Evolutionary conservation across 1,284 basidiomycete genomes (phyloP).

Genomic region (Sporisorium reilianum): DNA sequence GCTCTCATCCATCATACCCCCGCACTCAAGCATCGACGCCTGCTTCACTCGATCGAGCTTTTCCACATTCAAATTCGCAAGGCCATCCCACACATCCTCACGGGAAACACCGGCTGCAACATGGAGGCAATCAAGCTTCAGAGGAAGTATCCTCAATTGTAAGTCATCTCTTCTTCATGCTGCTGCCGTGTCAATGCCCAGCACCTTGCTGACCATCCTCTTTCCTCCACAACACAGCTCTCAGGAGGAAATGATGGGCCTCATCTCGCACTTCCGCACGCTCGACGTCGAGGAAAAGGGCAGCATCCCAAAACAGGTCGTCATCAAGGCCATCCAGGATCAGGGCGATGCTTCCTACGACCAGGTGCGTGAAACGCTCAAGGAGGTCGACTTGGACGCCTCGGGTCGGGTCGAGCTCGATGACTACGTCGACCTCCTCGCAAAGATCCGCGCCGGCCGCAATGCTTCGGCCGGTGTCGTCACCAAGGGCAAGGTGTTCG

Average conservation of each 20-base stretch:
- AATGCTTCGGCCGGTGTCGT: constrained; percentile 70
- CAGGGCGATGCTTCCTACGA: constrained; percentile 63
- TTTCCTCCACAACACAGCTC: constrained; percentile 43
- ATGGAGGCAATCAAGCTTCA: constrained; percentile 89
- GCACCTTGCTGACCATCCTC: neutral
- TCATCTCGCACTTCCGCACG: constrained; percentile 62
- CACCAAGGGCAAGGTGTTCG: constrained; percentile 85
- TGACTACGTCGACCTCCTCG: constrained; percentile 95
- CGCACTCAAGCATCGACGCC: neutral
- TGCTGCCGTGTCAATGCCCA: too few relatives aligned
- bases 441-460: constrained; percentile 76
- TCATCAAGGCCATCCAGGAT: constrained; percentile 65
- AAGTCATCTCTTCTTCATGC: constrained; percentile 69
- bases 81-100: neutral
- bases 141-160: constrained; percentile 96
- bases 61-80: neutral
- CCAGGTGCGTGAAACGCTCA: constrained; percentile 78
- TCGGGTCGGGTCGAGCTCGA: constrained; percentile 96
- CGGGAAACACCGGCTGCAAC: constrained; percentile 12
- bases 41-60: too few relatives aligned
- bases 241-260: constrained; percentile 69
- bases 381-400: constrained; percentile 92
- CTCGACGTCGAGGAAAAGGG: constrained; percentile 68
- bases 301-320: constrained; percentile 61
- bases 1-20: neutral